Evolutionary conservation across 805 yeast species (phyloP).

Genomic region (Lachancea waltii): DNA sequence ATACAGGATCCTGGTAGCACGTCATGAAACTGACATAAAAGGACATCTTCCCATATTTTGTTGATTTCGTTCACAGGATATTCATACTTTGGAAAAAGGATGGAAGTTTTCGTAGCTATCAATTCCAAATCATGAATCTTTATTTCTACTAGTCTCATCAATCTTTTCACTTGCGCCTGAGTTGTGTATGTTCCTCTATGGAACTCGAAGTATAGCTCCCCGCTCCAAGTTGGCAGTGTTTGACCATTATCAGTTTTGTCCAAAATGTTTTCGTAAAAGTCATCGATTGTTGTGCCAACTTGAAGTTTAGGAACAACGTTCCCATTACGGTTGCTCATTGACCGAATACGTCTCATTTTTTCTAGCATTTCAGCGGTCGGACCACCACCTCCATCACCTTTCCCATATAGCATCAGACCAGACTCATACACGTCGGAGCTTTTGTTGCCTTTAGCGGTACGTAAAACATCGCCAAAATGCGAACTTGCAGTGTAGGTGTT

Average conservation of each 20-base stretch:
- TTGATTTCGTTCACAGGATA: slow-evolving; percentile 70
- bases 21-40: slow-evolving; percentile 93
- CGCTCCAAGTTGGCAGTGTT: slow-evolving; percentile 78
- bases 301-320: slow-evolving; percentile 69
- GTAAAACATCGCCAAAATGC: slow-evolving; percentile 83
- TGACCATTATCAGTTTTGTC: slow-evolving; percentile 58
- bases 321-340: slow-evolving; percentile 74
- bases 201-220: slow-evolving; percentile 89
- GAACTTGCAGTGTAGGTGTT: slow-evolving; percentile 93
- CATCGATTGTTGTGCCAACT: slow-evolving; percentile 65
- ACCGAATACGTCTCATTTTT: slow-evolving; percentile 85
- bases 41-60: slow-evolving; percentile 78
- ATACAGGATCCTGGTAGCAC: slow-evolving; percentile 97
- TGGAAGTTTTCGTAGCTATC: slow-evolving; percentile 70
- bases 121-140: slow-evolving; percentile 81
- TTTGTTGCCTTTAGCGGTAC: slow-evolving; percentile 77
- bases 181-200: slow-evolving; percentile 97
- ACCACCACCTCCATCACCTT: slow-evolving; percentile 99
- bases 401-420: slow-evolving; percentile 78
- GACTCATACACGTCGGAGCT: slow-evolving; percentile 74
- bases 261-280: slow-evolving; percentile 65
- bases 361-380: slow-evolving; percentile 92
- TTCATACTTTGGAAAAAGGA: slow-evolving; percentile 42
- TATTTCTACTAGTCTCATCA: slow-evolving; percentile 70
- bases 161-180: slow-evolving; percentile 78